Evolutionary conservation across 1,284 basidiomycete genomes (phyloP), one percentile per base, ranked within the genome.

Genomic region (Cryptococcus maquisensis): DNA sequence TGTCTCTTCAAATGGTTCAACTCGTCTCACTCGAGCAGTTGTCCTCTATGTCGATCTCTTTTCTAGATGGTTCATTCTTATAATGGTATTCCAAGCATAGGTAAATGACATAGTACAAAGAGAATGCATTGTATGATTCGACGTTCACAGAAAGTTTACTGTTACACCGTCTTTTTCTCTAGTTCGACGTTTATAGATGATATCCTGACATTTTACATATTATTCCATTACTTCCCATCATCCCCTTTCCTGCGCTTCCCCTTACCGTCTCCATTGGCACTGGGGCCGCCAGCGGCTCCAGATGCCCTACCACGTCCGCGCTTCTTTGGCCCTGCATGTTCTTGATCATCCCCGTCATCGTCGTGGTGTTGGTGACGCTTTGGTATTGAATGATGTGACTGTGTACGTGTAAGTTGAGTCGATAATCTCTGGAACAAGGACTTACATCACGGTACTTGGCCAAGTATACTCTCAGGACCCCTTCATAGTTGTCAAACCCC

Each of bases 1-100:
- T 97, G 94, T 77, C 76, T 96, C 58, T 96, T 87, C 80, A 95
- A 94, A 85, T 96, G 93, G 94, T 95, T 95, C 78, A 88, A 87
- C 68, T 85, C 87, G 32, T 77, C 74, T 59, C 90, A 94, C 75
- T 86, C 88, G 3, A 90, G 88, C 6, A 90, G 86, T 51, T 98
- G 94, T 72, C 94, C 94, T 7, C 76, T 98, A 44, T 97, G 94
- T 74, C 83, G 94, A 52, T 74, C 77, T 3, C 66, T 82, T 43
- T 79, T 82, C 57, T 82, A 66, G 56, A 21, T 28, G 28, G 28
- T 32, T 32, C 28, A 32, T 10, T 2, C 10, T 32, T 32, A 32
- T 32, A 32, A 32, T 32, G 10, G 28, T 10, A 32, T 10, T 32
- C 10, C 10, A 32, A 6, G 28, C 28, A 32, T 32, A n/a, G 28